Evolutionary conservation across 192 early-diverging fungal species (phyloP).

Genomic region (Phlyctochytrium planicorne): DNA sequence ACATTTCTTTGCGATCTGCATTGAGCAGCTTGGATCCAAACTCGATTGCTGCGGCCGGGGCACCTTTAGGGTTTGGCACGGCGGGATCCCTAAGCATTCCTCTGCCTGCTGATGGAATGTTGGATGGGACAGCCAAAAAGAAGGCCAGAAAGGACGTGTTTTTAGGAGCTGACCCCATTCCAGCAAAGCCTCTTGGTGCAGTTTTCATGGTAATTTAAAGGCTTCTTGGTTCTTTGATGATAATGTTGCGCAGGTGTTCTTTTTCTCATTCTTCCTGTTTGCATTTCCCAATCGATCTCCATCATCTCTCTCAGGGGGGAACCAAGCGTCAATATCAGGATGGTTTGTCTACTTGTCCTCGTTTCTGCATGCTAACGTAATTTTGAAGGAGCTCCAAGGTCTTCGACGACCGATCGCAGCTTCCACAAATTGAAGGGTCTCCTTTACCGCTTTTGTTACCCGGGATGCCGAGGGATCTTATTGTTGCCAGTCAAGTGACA

Average conservation of each 20-base stretch:
- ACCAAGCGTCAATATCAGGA: too few relatives aligned
- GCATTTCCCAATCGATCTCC: slow-evolving; percentile 47
- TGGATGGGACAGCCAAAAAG: slow-evolving; percentile 5
- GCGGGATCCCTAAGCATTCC: too few relatives aligned
- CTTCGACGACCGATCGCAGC: background rate
- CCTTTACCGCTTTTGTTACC: background rate
- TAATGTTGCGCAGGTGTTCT: slow-evolving; percentile 55
- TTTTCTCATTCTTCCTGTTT: slow-evolving; percentile 84
- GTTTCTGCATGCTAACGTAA: too few relatives aligned
- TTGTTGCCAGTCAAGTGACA: too few relatives aligned
- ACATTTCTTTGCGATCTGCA: slow-evolving; percentile 14
- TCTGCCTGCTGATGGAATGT: slow-evolving; percentile 3
- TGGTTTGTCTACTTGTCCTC: too few relatives aligned
- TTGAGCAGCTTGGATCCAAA: background rate
- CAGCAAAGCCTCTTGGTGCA: slow-evolving; percentile 51
- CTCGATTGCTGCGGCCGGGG: slow-evolving; percentile 6
- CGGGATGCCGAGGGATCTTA: too few relatives aligned
- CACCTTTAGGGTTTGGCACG: slow-evolving; percentile 25
- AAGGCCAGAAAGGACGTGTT: slow-evolving; percentile 14
- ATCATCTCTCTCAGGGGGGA: too few relatives aligned
- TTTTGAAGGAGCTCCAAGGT: too few relatives aligned
- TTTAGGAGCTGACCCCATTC: background rate
- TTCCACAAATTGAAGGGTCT: background rate
- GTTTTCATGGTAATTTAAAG: slow-evolving; percentile 59
- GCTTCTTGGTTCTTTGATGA: slow-evolving; percentile 5